Evolutionary conservation across 1,139 yeast species (phyloP).

Genomic region (Protomyces gravidus): DNA sequence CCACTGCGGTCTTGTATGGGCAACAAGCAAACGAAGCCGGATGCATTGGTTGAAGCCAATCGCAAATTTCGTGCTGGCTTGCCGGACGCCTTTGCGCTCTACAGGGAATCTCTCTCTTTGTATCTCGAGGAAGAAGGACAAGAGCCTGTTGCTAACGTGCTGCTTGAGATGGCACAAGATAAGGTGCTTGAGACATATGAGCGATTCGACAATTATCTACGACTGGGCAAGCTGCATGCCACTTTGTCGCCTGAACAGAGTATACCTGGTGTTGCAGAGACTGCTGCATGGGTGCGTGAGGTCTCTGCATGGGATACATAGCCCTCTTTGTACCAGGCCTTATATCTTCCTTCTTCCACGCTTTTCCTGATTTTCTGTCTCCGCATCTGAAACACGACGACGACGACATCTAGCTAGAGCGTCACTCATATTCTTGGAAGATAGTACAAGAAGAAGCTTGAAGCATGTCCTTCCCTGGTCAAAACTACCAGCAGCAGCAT

Average conservation of each 20-base stretch:
- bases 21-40: slow-evolving; percentile 10
- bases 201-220: slow-evolving; percentile 12
- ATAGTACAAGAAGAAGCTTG: no score
- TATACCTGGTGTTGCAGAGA: neutral
- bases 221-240: neutral
- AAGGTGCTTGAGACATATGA: slow-evolving; percentile 24
- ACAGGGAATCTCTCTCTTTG: slow-evolving; percentile 3
- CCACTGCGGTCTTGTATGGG: slow-evolving; percentile 24
- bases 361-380: no score
- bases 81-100: slow-evolving; percentile 15
- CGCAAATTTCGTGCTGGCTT: slow-evolving; percentile 21
- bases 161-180: slow-evolving; percentile 18
- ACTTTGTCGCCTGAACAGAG: neutral
- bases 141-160: slow-evolving; percentile 2
- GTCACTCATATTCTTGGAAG: no score
- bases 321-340: no score
- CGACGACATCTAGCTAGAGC: no score
- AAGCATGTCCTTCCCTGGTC: slow-evolving; percentile 22
- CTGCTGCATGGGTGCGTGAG: neutral
- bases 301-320: neutral
- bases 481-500: slow-evolving; percentile 20
- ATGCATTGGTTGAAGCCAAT: slow-evolving; percentile 11
- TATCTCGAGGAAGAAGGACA: slow-evolving; percentile 12
- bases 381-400: no score
- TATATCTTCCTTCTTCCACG: no score